Evolutionary conservation across 73 alveolate species (phyloP).

Genomic region (Urostyla sp.): DNA sequence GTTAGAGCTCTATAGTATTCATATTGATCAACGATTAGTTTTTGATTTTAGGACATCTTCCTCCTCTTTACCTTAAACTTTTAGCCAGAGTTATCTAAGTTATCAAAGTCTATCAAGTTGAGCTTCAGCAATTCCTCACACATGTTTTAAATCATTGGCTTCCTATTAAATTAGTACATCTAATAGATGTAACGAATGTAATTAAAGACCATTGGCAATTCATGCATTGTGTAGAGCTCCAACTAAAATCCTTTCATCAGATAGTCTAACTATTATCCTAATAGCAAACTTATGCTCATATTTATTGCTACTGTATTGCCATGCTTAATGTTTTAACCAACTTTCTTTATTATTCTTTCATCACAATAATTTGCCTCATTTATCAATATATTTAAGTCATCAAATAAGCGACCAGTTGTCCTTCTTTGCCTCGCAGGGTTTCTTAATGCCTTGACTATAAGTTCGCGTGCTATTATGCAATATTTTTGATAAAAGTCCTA

Average conservation of each 20-base stretch:
- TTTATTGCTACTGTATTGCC: conserved; percentile 66
- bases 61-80: conserved; percentile 49
- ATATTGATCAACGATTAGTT: conserved; percentile 57
- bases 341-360: not conserved
- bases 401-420: conserved; percentile 40
- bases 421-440: conserved; percentile 64
- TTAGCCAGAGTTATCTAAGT: conserved; percentile 17
- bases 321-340: conserved; percentile 5
- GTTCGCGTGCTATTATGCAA: conserved; percentile 57
- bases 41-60: conserved; percentile 48
- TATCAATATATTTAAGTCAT: conserved; percentile 63
- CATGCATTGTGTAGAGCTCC: conserved; percentile 65
- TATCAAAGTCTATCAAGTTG: conserved; percentile 24
- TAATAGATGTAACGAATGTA: conserved; percentile 20
- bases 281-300: conserved; percentile 45
- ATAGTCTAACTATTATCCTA: conserved; percentile 27
- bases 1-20: conserved; percentile 47
- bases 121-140: conserved; percentile 43
- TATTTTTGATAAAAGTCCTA: conserved; percentile 51
- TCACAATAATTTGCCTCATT: conserved; percentile 62
- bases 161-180: conserved; percentile 40
- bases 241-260: conserved; percentile 59
- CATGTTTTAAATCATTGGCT: conserved; percentile 43
- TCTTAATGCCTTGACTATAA: conserved; percentile 31
- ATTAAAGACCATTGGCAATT: conserved; percentile 45